Percentiles rank a stretch among this genome's conserved stretches.
Conservation (phyloP, 106 monocot genomes). For the Ottelia alismoides region DNA sequence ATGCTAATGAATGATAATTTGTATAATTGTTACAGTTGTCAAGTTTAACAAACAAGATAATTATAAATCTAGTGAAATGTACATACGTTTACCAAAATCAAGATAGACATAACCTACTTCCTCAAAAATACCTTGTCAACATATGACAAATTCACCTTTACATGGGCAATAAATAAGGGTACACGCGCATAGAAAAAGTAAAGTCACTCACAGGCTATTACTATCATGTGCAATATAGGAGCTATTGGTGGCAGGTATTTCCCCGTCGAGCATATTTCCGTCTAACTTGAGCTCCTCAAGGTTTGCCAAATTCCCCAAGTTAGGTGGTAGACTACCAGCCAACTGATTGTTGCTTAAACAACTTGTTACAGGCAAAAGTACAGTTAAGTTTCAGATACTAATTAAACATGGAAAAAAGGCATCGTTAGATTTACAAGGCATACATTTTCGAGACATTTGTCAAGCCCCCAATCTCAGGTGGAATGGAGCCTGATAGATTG, state of each 20-base stretch:
- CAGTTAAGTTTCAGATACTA: background rate
- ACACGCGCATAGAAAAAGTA: too few species aligned
- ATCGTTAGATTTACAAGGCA: background rate
- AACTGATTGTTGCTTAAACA: constrained; percentile 31
- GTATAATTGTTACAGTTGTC: too few species aligned
- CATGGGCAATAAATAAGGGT: too few species aligned
- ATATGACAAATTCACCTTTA: too few species aligned
- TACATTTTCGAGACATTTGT: constrained; percentile 52
- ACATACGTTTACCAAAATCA: too few species aligned
- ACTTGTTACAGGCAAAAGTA: background rate
- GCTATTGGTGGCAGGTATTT: constrained; percentile 29
- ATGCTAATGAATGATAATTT: too few species aligned
- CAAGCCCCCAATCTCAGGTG: constrained; percentile 17
- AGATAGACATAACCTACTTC: too few species aligned
- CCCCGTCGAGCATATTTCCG: constrained; percentile 57
- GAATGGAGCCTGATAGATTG: constrained; percentile 16
- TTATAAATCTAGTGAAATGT: too few species aligned
- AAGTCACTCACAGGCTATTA: constrained; percentile 1
- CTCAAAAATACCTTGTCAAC: too few species aligned
- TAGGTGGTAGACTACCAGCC: constrained; percentile 46
- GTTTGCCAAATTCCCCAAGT: constrained; percentile 42
- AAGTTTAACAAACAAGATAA: too few species aligned
- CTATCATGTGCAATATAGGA: background rate
- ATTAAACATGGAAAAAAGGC: constrained; percentile 4
- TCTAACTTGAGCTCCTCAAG: constrained; percentile 71